phyloP scores from a whole-genome alignment of 2,329 filamentous ascomycete genomes.

The Colletotrichum zoysiae region DNA sequence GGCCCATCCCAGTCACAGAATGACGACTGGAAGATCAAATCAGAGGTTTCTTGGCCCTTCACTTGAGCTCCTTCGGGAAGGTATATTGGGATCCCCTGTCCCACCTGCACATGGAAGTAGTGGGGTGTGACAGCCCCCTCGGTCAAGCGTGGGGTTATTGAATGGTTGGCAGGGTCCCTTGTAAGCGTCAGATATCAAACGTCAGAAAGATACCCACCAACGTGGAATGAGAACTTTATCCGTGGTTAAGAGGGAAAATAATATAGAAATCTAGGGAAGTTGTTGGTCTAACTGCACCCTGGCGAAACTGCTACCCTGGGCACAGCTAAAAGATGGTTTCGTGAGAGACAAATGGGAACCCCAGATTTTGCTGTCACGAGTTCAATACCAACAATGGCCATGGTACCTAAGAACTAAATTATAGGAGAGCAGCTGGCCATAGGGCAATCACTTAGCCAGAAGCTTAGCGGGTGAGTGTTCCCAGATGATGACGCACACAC shows the following conservation, averaged over 20 bases:
- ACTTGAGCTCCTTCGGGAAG: constrained; percentile 10
- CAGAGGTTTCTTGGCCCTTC: neutral
- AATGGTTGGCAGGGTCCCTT: constrained; percentile 4
- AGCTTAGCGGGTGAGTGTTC: neutral
- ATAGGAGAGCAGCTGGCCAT: neutral
- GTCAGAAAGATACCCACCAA: neutral
- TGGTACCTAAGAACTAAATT: neutral
- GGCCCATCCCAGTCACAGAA: neutral
- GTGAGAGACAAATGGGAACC: neutral
- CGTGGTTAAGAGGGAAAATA: neutral
- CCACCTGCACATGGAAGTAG: constrained; percentile 14
- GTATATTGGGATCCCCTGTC: constrained; percentile 14
- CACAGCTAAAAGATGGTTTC: too few relatives aligned
- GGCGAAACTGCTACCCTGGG: neutral
- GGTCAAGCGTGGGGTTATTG: constrained; percentile 15
- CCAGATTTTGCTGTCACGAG: neutral
- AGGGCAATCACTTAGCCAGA: neutral
- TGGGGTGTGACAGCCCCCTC: constrained; percentile 22
- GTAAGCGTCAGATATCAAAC: neutral
- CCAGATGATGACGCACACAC: neutral
- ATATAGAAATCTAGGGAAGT: neutral
- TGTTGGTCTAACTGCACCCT: neutral
- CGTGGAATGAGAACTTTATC: too few relatives aligned
- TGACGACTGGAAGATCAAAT: neutral
- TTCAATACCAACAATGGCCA: too few relatives aligned